Evolutionary conservation across 106 monocot species (phyloP).

Genomic region (Acorus calamus): DNA sequence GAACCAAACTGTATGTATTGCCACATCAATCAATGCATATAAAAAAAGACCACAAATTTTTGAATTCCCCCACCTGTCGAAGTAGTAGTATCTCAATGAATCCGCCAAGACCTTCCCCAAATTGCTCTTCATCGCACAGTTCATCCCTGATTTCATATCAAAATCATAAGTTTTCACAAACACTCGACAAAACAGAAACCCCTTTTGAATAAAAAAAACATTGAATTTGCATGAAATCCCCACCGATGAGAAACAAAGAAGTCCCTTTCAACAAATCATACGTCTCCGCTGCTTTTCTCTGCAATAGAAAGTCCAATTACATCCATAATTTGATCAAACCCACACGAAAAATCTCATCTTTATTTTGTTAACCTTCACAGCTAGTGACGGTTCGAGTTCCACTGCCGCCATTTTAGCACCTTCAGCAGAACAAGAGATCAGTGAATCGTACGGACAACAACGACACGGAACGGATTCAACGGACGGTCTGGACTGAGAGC

Average conservation of each 20-base stretch:
- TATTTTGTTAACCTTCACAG: conserved; percentile 22
- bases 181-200: neutral
- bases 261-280: conserved; percentile 57
- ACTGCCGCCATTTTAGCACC: conserved; percentile 49
- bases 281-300: conserved; percentile 57
- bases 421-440: neutral
- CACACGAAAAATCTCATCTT: conserved; percentile 9
- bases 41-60: neutral
- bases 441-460: too few relatives aligned
- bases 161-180: neutral
- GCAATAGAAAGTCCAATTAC: neutral
- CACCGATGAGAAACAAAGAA: conserved; percentile 81
- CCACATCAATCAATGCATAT: neutral
- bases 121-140: conserved; percentile 52
- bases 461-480: too few relatives aligned
- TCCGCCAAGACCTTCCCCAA: conserved; percentile 66
- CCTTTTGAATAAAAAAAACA: neutral
- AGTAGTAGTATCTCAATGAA: conserved; percentile 70
- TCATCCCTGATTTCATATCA: conserved; percentile 39
- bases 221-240: neutral
- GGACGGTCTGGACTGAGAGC: too few relatives aligned
- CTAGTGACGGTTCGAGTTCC: conserved; percentile 43
- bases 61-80: conserved; percentile 51
- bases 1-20: conserved; percentile 8
- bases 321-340: too few relatives aligned